Percentiles rank a stretch among this genome's conserved stretches.
Evolutionary conservation across 2,329 filamentous ascomycete species (phyloP).

Genomic region (Calonectria henricotiae): DNA sequence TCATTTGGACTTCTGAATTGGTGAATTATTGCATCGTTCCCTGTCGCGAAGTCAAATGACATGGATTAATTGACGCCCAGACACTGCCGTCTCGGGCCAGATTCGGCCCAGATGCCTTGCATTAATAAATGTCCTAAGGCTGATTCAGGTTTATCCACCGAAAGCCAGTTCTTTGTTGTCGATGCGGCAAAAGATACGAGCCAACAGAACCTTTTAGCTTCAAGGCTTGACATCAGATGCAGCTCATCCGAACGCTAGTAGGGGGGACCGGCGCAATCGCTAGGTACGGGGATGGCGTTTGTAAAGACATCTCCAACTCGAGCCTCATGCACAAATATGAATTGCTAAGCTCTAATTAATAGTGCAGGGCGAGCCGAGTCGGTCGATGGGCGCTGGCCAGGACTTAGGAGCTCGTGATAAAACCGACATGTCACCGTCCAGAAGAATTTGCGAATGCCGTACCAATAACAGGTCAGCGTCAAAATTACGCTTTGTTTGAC

Average conservation of each 20-base stretch:
- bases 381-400: constrained; percentile 22
- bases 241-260: constrained; percentile 20
- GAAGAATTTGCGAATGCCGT: constrained; percentile 30
- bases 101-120: constrained; percentile 18
- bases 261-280: constrained; percentile 1
- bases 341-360: constrained; percentile 44
- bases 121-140: constrained; percentile 25
- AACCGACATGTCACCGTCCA: constrained; percentile 40
- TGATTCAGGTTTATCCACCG: constrained; percentile 21
- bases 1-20: constrained; percentile 8
- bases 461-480: constrained; percentile 41
- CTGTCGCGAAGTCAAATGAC: constrained; percentile 28
- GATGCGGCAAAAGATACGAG: constrained; percentile 21
- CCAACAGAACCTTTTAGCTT: constrained; percentile 15
- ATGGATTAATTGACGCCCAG: constrained; percentile 15
- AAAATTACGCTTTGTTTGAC: constrained; percentile 46
- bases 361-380: constrained; percentile 17
- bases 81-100: constrained; percentile 8
- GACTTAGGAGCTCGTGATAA: constrained; percentile 43
- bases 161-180: constrained; percentile 7
- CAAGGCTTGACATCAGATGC: constrained; percentile 2
- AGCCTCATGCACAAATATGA: constrained; percentile 42
- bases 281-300: constrained; percentile 22
- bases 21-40: constrained; percentile 9
- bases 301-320: constrained; percentile 10